Percentiles rank a stretch among this genome's conserved stretches.
These are phyloP conservation scores for Aspergillus phoenicis DNA, from an alignment of 2,329 filamentous ascomycete genomes.

Conservation along the genomic window DNA sequence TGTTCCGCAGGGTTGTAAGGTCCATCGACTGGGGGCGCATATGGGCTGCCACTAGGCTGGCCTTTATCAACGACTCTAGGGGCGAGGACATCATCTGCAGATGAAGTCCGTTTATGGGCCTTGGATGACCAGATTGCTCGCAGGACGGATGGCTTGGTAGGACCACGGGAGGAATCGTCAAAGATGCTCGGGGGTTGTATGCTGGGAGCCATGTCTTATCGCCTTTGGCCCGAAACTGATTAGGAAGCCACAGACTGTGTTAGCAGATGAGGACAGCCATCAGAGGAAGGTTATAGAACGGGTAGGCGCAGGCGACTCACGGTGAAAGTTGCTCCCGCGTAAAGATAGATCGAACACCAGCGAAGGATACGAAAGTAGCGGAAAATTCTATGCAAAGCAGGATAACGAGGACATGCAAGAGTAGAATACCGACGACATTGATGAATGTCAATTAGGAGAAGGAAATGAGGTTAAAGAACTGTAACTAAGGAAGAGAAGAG, in stretches of 20 bases:
- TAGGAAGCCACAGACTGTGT: slow-evolving; percentile 1
- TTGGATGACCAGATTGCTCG: slow-evolving; percentile 57
- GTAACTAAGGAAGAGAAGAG: slow-evolving; percentile 12
- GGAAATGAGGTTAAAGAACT: slow-evolving; percentile 9
- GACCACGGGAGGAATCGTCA: slow-evolving; percentile 39
- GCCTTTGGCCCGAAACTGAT: slow-evolving; percentile 34
- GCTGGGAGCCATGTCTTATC: slow-evolving; percentile 37
- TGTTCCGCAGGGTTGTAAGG: slow-evolving; percentile 45
- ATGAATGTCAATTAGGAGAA: slow-evolving; percentile 10
- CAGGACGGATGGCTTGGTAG: slow-evolving; percentile 50
- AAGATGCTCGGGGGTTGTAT: slow-evolving; percentile 38
- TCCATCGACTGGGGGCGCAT: slow-evolving; percentile 51
- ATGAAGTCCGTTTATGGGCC: slow-evolving; percentile 52
- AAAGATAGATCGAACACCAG: slow-evolving; percentile 13
- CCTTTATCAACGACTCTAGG: slow-evolving; percentile 40
- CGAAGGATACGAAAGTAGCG: slow-evolving; percentile 2
- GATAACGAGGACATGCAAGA: slow-evolving; percentile 8
- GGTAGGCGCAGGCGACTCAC: slow-evolving; percentile 21
- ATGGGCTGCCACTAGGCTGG: slow-evolving; percentile 42
- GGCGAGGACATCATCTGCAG: slow-evolving; percentile 33
- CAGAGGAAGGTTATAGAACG: not conserved
- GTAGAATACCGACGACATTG: slow-evolving; percentile 19
- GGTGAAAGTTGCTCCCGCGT: slow-evolving; percentile 14
- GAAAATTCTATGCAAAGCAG: slow-evolving; percentile 6
- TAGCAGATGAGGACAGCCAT: slow-evolving; percentile 3